These are phyloP conservation scores for Apiotrichum montevideense DNA, from an alignment of 1,284 basidiomycete species.

Conservation along the genomic window DNA sequence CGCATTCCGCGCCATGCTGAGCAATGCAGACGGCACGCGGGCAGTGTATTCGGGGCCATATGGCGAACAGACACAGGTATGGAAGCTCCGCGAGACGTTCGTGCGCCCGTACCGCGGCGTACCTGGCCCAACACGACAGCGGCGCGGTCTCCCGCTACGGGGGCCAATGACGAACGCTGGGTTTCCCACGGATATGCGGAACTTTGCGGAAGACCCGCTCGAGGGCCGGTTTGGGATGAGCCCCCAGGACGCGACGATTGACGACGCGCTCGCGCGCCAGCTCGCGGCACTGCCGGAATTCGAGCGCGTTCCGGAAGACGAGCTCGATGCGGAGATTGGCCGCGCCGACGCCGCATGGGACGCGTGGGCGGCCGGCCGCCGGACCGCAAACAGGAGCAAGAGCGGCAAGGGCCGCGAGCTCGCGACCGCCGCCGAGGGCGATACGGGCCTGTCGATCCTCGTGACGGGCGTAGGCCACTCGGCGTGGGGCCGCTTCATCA, in stretches of 20 bases:
- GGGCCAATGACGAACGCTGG: conserved; percentile 44
- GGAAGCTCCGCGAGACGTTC: conserved; percentile 51
- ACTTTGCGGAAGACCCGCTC: conserved; percentile 15
- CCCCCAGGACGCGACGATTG: conserved; percentile 36
- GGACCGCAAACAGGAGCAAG: too few relatives aligned
- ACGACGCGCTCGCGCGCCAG: conserved; percentile 36
- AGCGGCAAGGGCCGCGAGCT: neutral
- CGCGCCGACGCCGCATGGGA: conserved; percentile 3
- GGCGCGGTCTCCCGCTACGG: conserved; percentile 21
- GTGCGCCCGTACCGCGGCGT: conserved; percentile 27
- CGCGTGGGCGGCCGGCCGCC: neutral
- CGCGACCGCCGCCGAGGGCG: neutral
- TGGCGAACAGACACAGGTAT: conserved; percentile 54
- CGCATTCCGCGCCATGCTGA: conserved; percentile 49
- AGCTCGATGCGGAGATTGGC: conserved; percentile 27
- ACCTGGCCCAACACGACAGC: neutral
- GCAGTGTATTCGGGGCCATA: conserved; percentile 51
- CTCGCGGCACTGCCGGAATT: conserved; percentile 38
- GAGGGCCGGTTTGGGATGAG: conserved; percentile 5
- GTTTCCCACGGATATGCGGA: conserved; percentile 31
- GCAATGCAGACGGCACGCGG: conserved; percentile 28
- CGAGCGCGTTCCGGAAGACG: conserved; percentile 32
- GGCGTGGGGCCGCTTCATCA: conserved; percentile 52
- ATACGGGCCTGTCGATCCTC: conserved; percentile 44
- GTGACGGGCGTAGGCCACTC: conserved; percentile 51